Evolutionary conservation across 805 yeast species (phyloP), one percentile per base, ranked within the genome.

Genomic region (Hanseniaspora hatyaiensis): DNA sequence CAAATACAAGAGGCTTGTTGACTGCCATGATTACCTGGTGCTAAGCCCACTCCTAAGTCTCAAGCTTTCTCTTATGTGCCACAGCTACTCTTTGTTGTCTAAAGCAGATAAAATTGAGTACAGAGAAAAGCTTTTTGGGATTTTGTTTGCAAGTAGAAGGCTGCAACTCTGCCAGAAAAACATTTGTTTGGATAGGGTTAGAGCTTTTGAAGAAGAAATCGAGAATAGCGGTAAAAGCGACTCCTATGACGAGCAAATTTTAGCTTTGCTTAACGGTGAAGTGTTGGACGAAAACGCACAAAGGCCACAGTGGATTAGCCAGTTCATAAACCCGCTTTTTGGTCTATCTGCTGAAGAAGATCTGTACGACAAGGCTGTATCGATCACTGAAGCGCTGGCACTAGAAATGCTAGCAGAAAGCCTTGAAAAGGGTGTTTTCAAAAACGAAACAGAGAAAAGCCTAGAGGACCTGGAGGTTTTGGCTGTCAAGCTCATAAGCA

Each of bases 291-390:
- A 45, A 18, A 45, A 45, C 15, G 31, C 12, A 3, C 19, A 23
- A 5, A 36, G 49, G 24, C 42, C 42, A 5, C n/a, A 30, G 8
- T 45, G 49, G 49, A 15, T 19, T 13, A 26, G 28, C 12, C 16
- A 30, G 2, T 45, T n/a, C 23, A n/a, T 45, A 2, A 23, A 22
- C 13, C 42, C 42, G 11, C 12, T 34, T 16, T 45, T 23, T 31
- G 41, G 38, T 2, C 18, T 45, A 3, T 30, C 31, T 11, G 24
- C n/a, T 16, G 40, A 31, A 15, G 42, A 37, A 18, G 33, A 30
- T 16, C 22, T 45, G 5, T 33, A 39, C n/a, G 42, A 37, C 9
- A 45, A 45, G 18, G 31, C 49, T 3, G 18, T 30, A 12, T 18
- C 49, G 4, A 45, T 45, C 8, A 45, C 40, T 19, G 32, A 36